phyloP scores from a whole-genome alignment of 2,329 filamentous ascomycete genomes.

The Berkeleyomyces basicola region DNA sequence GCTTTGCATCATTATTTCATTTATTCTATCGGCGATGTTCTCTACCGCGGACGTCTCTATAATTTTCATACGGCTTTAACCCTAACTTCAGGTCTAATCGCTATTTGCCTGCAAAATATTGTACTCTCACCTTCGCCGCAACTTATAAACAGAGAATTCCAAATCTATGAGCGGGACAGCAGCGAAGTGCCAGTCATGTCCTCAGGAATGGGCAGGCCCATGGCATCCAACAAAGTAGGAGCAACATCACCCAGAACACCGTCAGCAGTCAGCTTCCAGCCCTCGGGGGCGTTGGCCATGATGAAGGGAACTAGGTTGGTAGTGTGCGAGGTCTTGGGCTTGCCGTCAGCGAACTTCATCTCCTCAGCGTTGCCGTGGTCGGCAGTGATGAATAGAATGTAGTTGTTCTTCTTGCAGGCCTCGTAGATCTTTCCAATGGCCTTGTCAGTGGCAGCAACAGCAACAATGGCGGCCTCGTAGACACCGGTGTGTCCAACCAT shows the following conservation, averaged over 20 bases:
- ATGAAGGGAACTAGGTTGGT: constrained; percentile 96
- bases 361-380: constrained; percentile 98
- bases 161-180: constrained; percentile 32
- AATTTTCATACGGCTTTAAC: not conserved
- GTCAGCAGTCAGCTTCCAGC: constrained; percentile 70
- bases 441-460: constrained; percentile 73
- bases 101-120: not conserved
- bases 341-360: constrained; percentile 93
- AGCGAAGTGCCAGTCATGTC: constrained; percentile 85
- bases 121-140: not conserved
- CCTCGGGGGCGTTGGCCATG: constrained; percentile 89
- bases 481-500: constrained; percentile 99
- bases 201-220: constrained; percentile 79
- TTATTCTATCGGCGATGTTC: constrained; percentile 11
- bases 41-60: not conserved
- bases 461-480: constrained; percentile 83
- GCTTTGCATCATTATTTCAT: constrained; percentile 2
- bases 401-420: constrained; percentile 81
- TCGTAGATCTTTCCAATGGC: constrained; percentile 88
- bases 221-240: constrained; percentile 76
- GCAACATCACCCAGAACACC: constrained; percentile 96
- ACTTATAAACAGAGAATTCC: not conserved
- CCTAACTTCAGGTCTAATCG: constrained; percentile 1
- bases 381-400: constrained; percentile 85
- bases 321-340: constrained; percentile 95